These are phyloP conservation scores for Geotrichum australiense DNA, from an alignment of 1,139 yeast genomes.

Conservation along the genomic window DNA sequence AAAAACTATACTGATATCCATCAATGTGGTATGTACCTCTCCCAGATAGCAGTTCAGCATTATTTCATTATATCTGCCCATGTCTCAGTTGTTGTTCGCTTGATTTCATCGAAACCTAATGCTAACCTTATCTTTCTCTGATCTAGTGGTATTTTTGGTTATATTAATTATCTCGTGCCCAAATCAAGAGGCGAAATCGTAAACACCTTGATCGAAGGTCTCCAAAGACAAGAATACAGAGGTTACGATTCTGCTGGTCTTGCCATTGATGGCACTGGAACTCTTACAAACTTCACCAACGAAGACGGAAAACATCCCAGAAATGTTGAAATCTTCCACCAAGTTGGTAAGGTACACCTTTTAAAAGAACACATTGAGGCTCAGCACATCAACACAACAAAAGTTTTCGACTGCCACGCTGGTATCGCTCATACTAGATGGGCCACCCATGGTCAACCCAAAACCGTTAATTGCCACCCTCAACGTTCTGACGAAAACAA, in stretches of 20 bases:
- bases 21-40: no score
- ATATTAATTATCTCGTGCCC: conserved; percentile 91
- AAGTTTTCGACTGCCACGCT: conserved; percentile 73
- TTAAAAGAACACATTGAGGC: conserved; percentile 61
- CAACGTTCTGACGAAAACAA: conserved; percentile 78
- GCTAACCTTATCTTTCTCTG: conserved; percentile 1
- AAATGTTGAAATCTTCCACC: conserved; percentile 64
- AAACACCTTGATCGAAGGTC: conserved; percentile 82
- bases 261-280: conserved; percentile 84
- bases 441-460: conserved; percentile 99
- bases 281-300: conserved; percentile 17
- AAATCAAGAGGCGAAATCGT: conserved; percentile 88
- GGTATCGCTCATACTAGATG: conserved; percentile 99
- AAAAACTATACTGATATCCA: no score
- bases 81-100: neutral
- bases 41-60: no score
- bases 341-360: conserved; percentile 85
- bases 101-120: no score
- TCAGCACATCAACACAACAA: conserved; percentile 47
- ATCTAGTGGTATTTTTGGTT: conserved; percentile 90
- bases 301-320: conserved; percentile 16
- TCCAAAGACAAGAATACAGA: conserved; percentile 90
- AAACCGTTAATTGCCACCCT: conserved; percentile 85
- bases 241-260: conserved; percentile 98
- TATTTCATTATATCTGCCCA: neutral